These are phyloP conservation scores for Amanita thiersii DNA, from an alignment of 768 basidiomycete genomes.

Conservation along the genomic window DNA sequence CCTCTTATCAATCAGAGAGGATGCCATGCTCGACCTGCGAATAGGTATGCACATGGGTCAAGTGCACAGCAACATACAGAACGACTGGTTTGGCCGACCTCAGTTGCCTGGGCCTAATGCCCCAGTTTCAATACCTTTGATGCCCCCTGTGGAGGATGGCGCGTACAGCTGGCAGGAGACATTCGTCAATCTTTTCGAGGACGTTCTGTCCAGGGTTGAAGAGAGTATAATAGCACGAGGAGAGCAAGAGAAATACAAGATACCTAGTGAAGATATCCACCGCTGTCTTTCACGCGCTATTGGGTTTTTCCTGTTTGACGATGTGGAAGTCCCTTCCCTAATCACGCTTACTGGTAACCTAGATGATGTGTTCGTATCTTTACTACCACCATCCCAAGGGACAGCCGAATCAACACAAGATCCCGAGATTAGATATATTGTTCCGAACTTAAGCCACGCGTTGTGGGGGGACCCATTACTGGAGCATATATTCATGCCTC, in stretches of 20 bases:
- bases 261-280: slow-evolving; percentile 39
- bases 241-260: slow-evolving; percentile 8
- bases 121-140: slow-evolving; percentile 5
- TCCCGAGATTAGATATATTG: slow-evolving; percentile 33
- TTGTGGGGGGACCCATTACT: slow-evolving; percentile 75
- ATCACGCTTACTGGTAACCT: slow-evolving; percentile 56
- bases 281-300: slow-evolving; percentile 58
- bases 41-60: slow-evolving; percentile 54
- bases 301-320: slow-evolving; percentile 68
- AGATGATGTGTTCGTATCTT: slow-evolving; percentile 47
- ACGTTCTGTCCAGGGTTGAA: slow-evolving; percentile 38
- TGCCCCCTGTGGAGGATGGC: slow-evolving; percentile 15
- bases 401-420: slow-evolving; percentile 13
- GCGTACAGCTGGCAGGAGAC: slow-evolving; percentile 73
- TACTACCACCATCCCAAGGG: slow-evolving; percentile 13
- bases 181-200: slow-evolving; percentile 48
- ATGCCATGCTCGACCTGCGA: slow-evolving; percentile 44
- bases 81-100: slow-evolving; percentile 68
- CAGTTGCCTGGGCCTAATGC: slow-evolving; percentile 16
- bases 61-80: slow-evolving; percentile 59
- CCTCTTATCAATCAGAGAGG: slow-evolving; percentile 28
- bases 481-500: slow-evolving; percentile 52
- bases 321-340: slow-evolving; percentile 63
- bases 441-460: slow-evolving; percentile 44
- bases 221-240: neutral